phyloP scores from a whole-genome alignment of 331 rosid species.

The Quercus lobata region DNA sequence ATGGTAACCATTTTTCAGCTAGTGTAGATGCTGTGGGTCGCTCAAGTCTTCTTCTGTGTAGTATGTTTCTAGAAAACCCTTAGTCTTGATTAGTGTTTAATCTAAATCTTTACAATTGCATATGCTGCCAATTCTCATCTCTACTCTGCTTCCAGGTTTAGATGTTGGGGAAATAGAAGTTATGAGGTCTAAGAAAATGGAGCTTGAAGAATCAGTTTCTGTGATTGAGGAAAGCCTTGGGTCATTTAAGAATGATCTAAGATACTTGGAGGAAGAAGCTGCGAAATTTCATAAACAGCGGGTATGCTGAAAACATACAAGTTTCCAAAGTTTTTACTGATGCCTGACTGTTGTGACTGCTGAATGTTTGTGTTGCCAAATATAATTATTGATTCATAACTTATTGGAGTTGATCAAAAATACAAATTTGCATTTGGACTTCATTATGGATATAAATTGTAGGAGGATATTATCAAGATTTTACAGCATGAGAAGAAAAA shows the following conservation, averaged over 20 bases:
- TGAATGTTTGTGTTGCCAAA: constrained; percentile 1
- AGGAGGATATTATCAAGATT: constrained; percentile 53
- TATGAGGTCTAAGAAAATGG: constrained; percentile 46
- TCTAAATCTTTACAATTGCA: neutral
- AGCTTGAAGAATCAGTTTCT: constrained; percentile 52
- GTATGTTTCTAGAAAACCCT: constrained; percentile 40
- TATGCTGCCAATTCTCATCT: constrained; percentile 1
- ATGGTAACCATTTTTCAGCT: constrained; percentile 71
- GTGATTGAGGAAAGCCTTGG: constrained; percentile 43
- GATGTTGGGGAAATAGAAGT: constrained; percentile 70
- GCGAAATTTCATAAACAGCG: constrained; percentile 63
- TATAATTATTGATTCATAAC: neutral
- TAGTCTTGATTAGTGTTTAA: neutral
- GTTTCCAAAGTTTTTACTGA: neutral
- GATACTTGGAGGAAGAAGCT: constrained; percentile 44
- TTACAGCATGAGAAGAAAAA: constrained; percentile 46
- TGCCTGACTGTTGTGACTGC: neutral
- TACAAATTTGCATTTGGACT: neutral
- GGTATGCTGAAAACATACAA: constrained; percentile 39
- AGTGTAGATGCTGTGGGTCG: constrained; percentile 54
- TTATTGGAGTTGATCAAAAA: constrained; percentile 3
- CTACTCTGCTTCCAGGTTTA: constrained; percentile 38
- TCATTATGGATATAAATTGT: constrained; percentile 16
- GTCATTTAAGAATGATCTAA: constrained; percentile 50
- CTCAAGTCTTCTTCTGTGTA: constrained; percentile 51